These are phyloP conservation scores for Gypsophila paniculata DNA, from an alignment of 179 eudicot genomes.

Conservation along the genomic window DNA sequence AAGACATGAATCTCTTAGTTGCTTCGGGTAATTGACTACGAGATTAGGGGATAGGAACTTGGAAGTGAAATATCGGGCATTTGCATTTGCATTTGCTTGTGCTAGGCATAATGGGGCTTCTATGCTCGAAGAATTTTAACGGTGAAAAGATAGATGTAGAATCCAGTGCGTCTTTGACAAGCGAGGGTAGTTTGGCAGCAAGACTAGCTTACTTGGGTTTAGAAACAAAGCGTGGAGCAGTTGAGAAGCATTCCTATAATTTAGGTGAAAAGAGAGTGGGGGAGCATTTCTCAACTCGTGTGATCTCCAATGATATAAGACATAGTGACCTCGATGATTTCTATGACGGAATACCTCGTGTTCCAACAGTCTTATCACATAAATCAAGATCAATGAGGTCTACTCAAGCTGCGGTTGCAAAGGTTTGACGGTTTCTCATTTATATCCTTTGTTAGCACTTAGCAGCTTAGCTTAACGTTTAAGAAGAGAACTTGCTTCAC, in stretches of 20 bases:
- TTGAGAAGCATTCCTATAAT: slow-evolving; percentile 21
- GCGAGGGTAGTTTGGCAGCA: slow-evolving; percentile 12
- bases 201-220: slow-evolving; percentile 16
- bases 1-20: slow-evolving; percentile 11
- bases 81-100: neutral
- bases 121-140: slow-evolving; percentile 35
- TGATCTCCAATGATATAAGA: slow-evolving; percentile 16
- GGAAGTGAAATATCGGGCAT: neutral
- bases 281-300: slow-evolving; percentile 18
- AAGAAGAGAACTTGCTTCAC: neutral
- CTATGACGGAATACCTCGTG: slow-evolving; percentile 76
- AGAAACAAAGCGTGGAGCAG: slow-evolving; percentile 21
- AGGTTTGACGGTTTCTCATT: slow-evolving; percentile 40
- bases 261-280: slow-evolving; percentile 23
- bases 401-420: slow-evolving; percentile 76
- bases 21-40: slow-evolving; percentile 15
- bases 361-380: slow-evolving; percentile 57
- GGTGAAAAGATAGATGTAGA: slow-evolving; percentile 25
- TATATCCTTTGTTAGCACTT: neutral
- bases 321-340: slow-evolving; percentile 36
- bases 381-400: slow-evolving; percentile 71
- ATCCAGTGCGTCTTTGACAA: slow-evolving; percentile 17
- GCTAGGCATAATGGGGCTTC: slow-evolving; percentile 34
- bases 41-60: neutral
- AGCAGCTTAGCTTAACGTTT: neutral